Evolutionary conservation across 2,329 filamentous ascomycete species (phyloP).

Genomic region (Pseudogymnoascus destructans): DNA sequence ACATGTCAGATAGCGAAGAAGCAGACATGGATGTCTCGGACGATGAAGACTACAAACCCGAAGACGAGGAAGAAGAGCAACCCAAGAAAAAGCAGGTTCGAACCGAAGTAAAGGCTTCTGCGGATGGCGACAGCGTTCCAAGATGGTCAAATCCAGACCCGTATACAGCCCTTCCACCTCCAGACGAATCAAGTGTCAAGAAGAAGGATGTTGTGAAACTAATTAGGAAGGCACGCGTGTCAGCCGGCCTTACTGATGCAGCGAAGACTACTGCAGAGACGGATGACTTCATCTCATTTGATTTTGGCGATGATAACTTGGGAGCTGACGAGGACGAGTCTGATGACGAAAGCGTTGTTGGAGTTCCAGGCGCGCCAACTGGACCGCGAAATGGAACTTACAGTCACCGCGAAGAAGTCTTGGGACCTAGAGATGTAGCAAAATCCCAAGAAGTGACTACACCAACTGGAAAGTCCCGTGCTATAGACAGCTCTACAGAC

Average conservation of each 20-base stretch:
- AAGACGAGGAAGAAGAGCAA: slow-evolving; percentile 26
- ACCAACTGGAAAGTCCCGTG: slow-evolving; percentile 8
- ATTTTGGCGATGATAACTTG: slow-evolving; percentile 44
- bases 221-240: slow-evolving; percentile 77
- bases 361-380: slow-evolving; percentile 20
- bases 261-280: slow-evolving; percentile 41
- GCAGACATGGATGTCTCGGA: slow-evolving; percentile 48
- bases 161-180: slow-evolving; percentile 75
- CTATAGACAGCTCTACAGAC: slow-evolving; percentile 22
- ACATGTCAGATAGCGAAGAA: slow-evolving; percentile 50
- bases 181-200: slow-evolving; percentile 58
- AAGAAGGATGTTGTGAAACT: slow-evolving; percentile 79
- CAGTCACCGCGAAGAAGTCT: slow-evolving; percentile 12
- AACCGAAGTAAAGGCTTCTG: slow-evolving; percentile 25
- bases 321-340: slow-evolving; percentile 27
- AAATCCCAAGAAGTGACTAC: slow-evolving; percentile 10
- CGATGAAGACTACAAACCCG: slow-evolving; percentile 27
- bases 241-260: slow-evolving; percentile 34
- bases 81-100: slow-evolving; percentile 34
- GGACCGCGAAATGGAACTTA: slow-evolving; percentile 15
- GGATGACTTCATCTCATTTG: slow-evolving; percentile 85
- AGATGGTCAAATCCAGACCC: slow-evolving; percentile 96
- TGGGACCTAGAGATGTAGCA: neutral
- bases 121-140: slow-evolving; percentile 37
- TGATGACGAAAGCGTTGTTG: slow-evolving; percentile 18